A percentile compares a stretch with the other conserved stretches of the same genome.
Conservation (phyloP, 441 rosid species). For the Syzygium syzygioides region DNA sequence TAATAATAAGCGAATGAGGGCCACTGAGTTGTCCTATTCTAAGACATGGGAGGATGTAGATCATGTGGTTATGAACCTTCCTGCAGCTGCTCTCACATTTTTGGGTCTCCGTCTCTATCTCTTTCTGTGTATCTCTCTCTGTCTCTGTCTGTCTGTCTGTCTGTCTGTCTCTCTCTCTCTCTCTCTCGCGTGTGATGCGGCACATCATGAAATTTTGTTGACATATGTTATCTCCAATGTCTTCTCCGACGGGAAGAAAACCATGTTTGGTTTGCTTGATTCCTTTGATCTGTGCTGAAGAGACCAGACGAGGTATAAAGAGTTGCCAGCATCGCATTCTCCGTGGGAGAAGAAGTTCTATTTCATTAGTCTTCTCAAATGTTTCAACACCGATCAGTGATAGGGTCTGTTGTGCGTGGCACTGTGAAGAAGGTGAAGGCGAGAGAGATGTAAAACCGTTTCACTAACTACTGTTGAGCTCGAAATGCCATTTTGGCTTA, state of each 20-base stretch:
- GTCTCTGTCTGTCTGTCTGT: no score
- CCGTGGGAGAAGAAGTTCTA: background rate
- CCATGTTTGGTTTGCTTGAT: background rate
- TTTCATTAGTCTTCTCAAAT: background rate
- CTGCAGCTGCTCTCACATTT: constrained; percentile 84
- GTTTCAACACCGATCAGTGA: background rate
- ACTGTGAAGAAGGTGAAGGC: background rate
- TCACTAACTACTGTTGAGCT: background rate
- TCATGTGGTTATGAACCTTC: constrained; percentile 96
- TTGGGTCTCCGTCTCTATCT: constrained; percentile 34
- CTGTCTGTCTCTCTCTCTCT: background rate
- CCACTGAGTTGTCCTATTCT: constrained; percentile 34
- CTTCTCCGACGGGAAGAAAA: background rate
- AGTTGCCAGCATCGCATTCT: background rate
- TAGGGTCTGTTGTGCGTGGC: background rate
- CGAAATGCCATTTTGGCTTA: background rate
- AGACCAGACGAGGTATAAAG: background rate
- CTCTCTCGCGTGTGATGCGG: background rate
- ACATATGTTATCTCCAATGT: background rate
- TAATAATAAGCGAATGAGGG: constrained; percentile 47
- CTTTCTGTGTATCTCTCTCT: background rate
- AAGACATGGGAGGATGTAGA: constrained; percentile 86
- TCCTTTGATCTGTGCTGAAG: background rate
- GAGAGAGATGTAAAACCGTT: background rate
- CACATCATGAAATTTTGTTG: background rate